Conservation (phyloP, 176 grass and related monocot species). For the Neostapfia colusana region DNA sequence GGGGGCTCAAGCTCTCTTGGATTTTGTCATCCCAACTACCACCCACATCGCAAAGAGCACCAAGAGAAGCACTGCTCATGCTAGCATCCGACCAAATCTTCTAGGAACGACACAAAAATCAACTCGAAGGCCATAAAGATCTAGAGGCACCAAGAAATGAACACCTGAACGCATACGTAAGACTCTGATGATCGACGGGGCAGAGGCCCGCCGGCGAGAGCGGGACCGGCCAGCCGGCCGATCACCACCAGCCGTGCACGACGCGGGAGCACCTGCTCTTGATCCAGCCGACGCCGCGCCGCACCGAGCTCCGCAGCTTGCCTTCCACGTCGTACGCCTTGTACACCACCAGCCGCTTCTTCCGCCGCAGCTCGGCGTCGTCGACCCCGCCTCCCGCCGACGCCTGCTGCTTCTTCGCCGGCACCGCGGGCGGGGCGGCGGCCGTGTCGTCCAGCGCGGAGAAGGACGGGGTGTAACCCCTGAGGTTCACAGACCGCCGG, state of each 20-base stretch:
- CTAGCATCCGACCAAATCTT: constrained; percentile 25
- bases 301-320: constrained; percentile 64
- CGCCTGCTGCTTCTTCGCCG: neutral
- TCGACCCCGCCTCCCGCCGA: constrained; percentile 33
- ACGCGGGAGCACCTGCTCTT: constrained; percentile 68
- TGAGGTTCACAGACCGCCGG: constrained; percentile 51
- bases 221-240: neutral
- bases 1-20: constrained; percentile 6
- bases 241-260: constrained; percentile 51
- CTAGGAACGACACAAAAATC: constrained; percentile 2
- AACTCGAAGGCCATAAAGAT: constrained; percentile 14
- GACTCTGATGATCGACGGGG: neutral
- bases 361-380: constrained; percentile 77
- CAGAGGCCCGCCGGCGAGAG: no score
- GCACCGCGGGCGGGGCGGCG: neutral
- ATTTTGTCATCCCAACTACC: constrained; percentile 15
- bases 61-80: constrained; percentile 33
- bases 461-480: constrained; percentile 58
- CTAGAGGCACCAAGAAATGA: constrained; percentile 23
- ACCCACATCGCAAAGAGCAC: constrained; percentile 11
- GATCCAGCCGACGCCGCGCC: constrained; percentile 82
- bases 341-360: constrained; percentile 77
- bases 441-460: constrained; percentile 43
- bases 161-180: neutral
- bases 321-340: constrained; percentile 77